A percentile compares a stretch with the other conserved stretches of the same genome.
phyloP scores from a whole-genome alignment of 164 flowering plant species.

The Cinnamomum micranthum region DNA sequence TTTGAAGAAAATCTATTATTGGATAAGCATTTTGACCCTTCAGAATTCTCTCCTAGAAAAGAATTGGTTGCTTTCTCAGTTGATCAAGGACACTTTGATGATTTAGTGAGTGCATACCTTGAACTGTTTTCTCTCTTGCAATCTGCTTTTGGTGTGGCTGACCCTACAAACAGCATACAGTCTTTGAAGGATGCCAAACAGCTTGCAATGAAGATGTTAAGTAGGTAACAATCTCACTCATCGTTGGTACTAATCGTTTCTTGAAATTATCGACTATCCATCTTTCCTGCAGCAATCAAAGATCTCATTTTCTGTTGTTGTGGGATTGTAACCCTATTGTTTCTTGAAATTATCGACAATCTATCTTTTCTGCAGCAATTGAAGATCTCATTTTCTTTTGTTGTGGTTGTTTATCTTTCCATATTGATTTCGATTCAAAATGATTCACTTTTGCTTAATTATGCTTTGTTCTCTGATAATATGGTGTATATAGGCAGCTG shows the following conservation, averaged over 20 bases:
- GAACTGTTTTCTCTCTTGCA: constrained; percentile 45
- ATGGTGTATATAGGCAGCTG: too few relatives aligned
- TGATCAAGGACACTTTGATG: constrained; percentile 11
- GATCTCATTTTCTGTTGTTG: not conserved
- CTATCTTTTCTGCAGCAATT: not conserved
- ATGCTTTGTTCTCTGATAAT: too few relatives aligned
- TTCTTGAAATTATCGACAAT: not conserved
- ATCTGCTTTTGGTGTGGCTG: constrained; percentile 30
- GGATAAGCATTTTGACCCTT: not conserved
- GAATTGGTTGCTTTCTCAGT: not conserved
- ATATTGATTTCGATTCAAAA: too few relatives aligned
- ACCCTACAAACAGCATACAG: constrained; percentile 22
- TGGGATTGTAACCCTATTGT: too few relatives aligned
- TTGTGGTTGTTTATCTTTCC: too few relatives aligned
- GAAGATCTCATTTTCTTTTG: not conserved
- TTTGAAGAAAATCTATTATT: constrained; percentile 12
- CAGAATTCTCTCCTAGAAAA: constrained; percentile 2
- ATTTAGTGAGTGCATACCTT: constrained; percentile 18
- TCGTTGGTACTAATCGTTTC: not conserved
- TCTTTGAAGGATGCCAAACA: constrained; percentile 40
- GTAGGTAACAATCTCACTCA: constrained; percentile 1
- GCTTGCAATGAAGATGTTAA: constrained; percentile 38
- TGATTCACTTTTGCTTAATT: too few relatives aligned
- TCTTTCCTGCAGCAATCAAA: not conserved
- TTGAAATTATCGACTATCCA: not conserved